Percentiles rank a stretch among this genome's conserved stretches.
Conservation (phyloP, 768 basidiomycete species). For the Leccinum pellstonianum region DNA sequence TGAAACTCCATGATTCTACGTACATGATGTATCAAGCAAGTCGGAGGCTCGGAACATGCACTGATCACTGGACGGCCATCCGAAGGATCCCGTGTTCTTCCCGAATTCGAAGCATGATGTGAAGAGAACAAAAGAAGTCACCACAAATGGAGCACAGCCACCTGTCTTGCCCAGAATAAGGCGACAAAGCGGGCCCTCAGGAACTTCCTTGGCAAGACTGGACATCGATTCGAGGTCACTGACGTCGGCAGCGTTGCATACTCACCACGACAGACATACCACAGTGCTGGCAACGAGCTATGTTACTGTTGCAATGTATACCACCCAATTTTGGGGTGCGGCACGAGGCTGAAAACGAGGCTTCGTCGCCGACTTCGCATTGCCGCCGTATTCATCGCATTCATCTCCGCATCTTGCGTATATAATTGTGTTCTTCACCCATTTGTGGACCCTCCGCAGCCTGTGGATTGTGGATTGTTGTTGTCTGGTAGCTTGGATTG, state of each 20-base stretch:
- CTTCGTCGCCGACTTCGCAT: slow-evolving; percentile 21
- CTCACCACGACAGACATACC: slow-evolving; percentile 5
- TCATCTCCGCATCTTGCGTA: slow-evolving; percentile 27
- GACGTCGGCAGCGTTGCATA: background rate
- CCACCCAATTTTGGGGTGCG: background rate
- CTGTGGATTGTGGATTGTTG: slow-evolving; percentile 10
- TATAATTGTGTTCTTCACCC: slow-evolving; percentile 8
- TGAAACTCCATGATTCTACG: background rate
- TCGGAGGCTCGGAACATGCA: background rate
- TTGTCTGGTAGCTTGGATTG: slow-evolving; percentile 12
- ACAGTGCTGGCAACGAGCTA: background rate
- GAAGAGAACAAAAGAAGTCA: background rate
- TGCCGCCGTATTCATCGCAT: slow-evolving; percentile 9
- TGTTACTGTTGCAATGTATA: background rate
- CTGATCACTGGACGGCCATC: background rate
- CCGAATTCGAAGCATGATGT: background rate
- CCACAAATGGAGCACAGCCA: background rate
- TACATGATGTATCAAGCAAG: background rate
- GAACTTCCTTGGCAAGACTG: background rate
- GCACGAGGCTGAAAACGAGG: background rate
- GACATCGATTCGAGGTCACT: background rate
- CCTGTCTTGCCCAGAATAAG: background rate
- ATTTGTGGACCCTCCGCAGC: slow-evolving; percentile 11
- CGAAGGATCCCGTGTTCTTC: background rate
- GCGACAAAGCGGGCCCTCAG: background rate